Base-by-base conservation (phyloP, 225 moss, liverwort and hornwort species). In the Climacium dendroides region DNA sequence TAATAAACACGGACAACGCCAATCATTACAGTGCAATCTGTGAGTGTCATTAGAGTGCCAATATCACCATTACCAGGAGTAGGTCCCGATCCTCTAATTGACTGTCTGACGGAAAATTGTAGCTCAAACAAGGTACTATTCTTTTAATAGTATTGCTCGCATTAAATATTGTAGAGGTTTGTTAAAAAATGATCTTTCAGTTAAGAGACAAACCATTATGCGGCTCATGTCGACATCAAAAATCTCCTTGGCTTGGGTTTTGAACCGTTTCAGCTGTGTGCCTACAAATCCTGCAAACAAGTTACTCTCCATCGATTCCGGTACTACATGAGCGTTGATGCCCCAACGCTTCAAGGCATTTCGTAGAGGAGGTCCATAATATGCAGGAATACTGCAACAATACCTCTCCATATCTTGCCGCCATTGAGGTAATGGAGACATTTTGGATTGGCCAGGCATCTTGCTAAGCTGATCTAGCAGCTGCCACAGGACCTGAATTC, bases 321-420 rank as follows among this genome's bases (percentile, higher is more conserved):
- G 99, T 65, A 99, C 96, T 53, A 99, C 95, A 89, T 97, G 99
- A 87, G 95, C 89, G 85, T 91, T 95, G 87, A 97, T 87, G 65
- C 99, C 96, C 99, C 95, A 99, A 62, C 97, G 96, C 91, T 96
- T 99, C 80, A 99, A 88, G 83, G 99, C 99, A 87, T 37, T 76
- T 91, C 96, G 93, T 76, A 97, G 87, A 74, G 96, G 94, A 50
- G 90, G 92, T 75, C 95, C 97, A 91, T 99, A 99, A 70, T 99
- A 99, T 32, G 97, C 91, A 80, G 99, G 99, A 90, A 97, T 96
- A 86, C 97, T 96, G 81, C 94, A 95, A 80, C 99, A 97, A 74
- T 99, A 99, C 90, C 96, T 92, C 91, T 99, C 99, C 91, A 99
- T 96, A 54, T 99, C 99, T 95, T 97, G 99, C 75, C 99, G 97